These are phyloP conservation scores for Cytospora piceicola DNA, from an alignment of 2,329 filamentous ascomycete genomes.

Conservation along the genomic window DNA sequence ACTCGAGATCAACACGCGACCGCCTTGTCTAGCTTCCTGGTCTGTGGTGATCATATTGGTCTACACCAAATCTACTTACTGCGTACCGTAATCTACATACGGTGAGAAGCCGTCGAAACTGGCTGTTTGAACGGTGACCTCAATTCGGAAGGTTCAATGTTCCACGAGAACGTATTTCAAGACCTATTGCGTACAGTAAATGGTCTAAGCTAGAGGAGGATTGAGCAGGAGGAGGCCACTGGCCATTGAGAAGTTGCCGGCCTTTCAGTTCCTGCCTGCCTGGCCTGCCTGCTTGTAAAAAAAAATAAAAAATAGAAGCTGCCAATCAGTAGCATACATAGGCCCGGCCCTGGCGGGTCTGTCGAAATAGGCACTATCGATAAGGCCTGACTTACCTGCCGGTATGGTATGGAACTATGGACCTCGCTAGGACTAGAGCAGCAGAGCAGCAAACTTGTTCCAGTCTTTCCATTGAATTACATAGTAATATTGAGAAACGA, in stretches of 20 bases:
- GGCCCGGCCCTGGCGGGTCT: slow-evolving; percentile 6
- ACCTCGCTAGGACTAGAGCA: background rate
- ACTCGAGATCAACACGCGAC: background rate
- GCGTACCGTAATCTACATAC: background rate
- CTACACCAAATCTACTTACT: background rate
- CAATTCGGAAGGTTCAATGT: background rate
- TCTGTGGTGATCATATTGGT: background rate
- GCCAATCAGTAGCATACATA: background rate
- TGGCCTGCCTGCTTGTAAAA: background rate
- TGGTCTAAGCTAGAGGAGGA: background rate
- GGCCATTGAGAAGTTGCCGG: background rate
- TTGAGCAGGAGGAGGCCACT: background rate
- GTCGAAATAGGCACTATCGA: slow-evolving; percentile 8
- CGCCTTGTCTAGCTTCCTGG: background rate
- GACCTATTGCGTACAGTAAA: background rate
- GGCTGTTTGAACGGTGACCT: background rate
- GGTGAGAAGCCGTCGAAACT: background rate
- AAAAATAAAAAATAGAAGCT: background rate
- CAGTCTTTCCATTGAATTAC: background rate
- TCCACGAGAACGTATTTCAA: background rate
- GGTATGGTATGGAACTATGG: background rate
- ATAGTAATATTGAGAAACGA: background rate
- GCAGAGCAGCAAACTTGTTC: background rate
- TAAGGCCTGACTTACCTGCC: background rate
- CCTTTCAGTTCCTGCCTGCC: background rate